phyloP scores from a whole-genome alignment of 768 basidiomycete species.

The Pilatotrama ljubarskyi region DNA sequence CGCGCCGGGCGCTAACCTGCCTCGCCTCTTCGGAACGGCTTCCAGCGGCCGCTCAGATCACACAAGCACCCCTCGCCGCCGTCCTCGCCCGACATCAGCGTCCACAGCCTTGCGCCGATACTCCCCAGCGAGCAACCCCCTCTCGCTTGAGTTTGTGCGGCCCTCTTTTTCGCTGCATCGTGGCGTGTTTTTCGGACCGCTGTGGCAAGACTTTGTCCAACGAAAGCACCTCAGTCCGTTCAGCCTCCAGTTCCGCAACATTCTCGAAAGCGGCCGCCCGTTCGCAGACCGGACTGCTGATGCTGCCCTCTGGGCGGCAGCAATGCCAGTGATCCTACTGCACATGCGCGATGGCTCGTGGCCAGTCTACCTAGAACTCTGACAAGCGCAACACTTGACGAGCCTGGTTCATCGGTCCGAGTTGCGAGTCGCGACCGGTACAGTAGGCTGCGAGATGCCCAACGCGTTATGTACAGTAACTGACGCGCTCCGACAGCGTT shows the following conservation, averaged over 20 bases:
- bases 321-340: not conserved
- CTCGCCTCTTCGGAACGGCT: slow-evolving; percentile 15
- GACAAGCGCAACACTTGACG: not conserved
- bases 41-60: not conserved
- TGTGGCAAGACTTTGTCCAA: too few species aligned
- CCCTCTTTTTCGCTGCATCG: too few species aligned
- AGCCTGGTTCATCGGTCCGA: too few species aligned
- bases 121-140: not conserved
- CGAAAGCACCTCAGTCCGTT: not conserved
- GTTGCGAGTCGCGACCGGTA: too few species aligned
- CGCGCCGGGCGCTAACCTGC: slow-evolving; percentile 8
- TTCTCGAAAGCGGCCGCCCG: not conserved
- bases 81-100: not conserved
- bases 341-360: not conserved
- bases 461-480: not conserved
- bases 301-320: not conserved
- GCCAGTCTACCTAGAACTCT: not conserved
- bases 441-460: too few species aligned
- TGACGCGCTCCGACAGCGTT: not conserved
- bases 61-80: not conserved
- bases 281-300: slow-evolving; percentile 7
- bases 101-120: not conserved
- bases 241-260: not conserved
- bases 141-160: not conserved
- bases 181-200: not conserved